These are phyloP conservation scores for Podospora fimiseda DNA, from an alignment of 495 filamentous ascomycete genomes.

Conservation along the genomic window DNA sequence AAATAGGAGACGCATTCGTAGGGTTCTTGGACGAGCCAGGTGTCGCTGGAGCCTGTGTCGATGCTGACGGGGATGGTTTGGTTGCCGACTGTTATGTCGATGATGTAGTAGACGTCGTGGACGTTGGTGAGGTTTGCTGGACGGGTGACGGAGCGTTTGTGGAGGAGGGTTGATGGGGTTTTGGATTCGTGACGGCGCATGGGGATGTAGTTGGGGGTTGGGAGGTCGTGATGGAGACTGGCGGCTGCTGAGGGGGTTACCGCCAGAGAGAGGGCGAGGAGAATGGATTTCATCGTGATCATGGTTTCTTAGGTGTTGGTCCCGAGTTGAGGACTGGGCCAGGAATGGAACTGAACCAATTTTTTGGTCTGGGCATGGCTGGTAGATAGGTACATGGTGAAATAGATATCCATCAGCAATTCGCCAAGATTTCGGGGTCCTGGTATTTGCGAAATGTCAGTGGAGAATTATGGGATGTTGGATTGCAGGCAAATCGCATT, in stretches of 20 bases:
- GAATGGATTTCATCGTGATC: neutral
- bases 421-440: neutral
- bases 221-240: neutral
- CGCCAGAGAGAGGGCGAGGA: neutral
- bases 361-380: neutral
- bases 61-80: slow-evolving; percentile 46
- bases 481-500: slow-evolving; percentile 1
- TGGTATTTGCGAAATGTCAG: no score
- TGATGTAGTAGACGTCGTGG: slow-evolving; percentile 29
- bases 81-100: slow-evolving; percentile 34
- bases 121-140: slow-evolving; percentile 20
- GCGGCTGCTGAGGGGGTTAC: neutral
- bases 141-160: neutral
- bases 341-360: no score
- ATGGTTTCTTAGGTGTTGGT: neutral
- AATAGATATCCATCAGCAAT: neutral
- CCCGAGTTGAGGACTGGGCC: neutral
- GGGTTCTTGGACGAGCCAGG: slow-evolving; percentile 45
- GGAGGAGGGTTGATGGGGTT: neutral
- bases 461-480: slow-evolving; percentile 1
- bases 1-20: slow-evolving; percentile 42
- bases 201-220: slow-evolving; percentile 4
- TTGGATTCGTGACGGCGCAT: slow-evolving; percentile 4
- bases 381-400: neutral
- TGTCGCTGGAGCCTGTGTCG: slow-evolving; percentile 59